These are phyloP conservation scores for Euphorbia celastroides DNA, from an alignment of 441 rosid genomes.

Conservation along the genomic window DNA sequence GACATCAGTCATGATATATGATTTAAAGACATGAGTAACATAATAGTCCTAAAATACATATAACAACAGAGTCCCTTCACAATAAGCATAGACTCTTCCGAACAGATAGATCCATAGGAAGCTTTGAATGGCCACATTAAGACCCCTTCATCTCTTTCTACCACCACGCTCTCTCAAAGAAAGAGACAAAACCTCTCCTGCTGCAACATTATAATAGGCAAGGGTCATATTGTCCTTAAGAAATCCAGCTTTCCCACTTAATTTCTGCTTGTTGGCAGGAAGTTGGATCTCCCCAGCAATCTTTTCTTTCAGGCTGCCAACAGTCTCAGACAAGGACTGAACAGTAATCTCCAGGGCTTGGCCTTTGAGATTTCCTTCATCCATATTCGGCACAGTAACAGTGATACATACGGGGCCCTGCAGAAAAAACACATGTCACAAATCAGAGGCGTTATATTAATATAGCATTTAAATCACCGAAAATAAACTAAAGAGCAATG, in stretches of 20 bases:
- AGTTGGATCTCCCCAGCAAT: constrained; percentile 94
- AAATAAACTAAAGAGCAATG: not conserved
- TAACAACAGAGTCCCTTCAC: constrained; percentile 14
- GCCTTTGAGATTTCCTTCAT: constrained; percentile 84
- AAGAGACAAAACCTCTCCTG: constrained; percentile 65
- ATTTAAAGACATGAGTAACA: constrained; percentile 5
- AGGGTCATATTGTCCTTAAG: constrained; percentile 94
- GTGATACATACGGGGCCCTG: constrained; percentile 75
- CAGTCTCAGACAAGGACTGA: constrained; percentile 76
- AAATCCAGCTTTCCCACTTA: constrained; percentile 95
- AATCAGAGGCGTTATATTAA: too few relatives aligned
- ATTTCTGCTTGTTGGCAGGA: constrained; percentile 93
- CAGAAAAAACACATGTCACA: constrained; percentile 10
- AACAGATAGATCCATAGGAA: constrained; percentile 17
- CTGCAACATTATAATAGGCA: constrained; percentile 78
- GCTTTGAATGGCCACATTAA: constrained; percentile 24
- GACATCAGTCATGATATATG: constrained; percentile 21
- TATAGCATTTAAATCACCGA: too few relatives aligned
- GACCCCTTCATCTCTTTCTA: constrained; percentile 65
- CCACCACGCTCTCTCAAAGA: constrained; percentile 95
- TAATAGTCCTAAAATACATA: constrained; percentile 8
- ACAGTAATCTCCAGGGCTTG: constrained; percentile 73
- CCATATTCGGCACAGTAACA: constrained; percentile 66
- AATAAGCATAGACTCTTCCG: not conserved
- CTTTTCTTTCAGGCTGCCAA: constrained; percentile 93